phyloP scores from a whole-genome alignment of 768 basidiomycete species.

The Tulasnella calospora region DNA sequence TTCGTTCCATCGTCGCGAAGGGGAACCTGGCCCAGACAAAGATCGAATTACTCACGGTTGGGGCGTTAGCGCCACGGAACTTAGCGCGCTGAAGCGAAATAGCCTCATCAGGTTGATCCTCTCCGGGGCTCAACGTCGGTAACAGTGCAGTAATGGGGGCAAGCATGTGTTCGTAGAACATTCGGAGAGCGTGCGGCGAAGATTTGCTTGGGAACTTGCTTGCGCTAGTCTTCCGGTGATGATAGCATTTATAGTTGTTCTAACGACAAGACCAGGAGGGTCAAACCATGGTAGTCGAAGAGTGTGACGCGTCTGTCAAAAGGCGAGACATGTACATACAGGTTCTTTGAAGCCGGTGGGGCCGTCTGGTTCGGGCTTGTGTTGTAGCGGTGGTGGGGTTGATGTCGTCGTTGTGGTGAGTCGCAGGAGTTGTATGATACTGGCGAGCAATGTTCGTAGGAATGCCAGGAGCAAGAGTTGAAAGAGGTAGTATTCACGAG shows the following conservation, averaged over 20 bases:
- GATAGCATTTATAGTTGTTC: no score
- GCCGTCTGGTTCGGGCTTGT: neutral
- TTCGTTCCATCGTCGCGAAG: neutral
- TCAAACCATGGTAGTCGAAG: no score
- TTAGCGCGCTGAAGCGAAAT: no score
- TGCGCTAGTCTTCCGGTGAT: no score
- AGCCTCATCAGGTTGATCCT: constrained; percentile 21
- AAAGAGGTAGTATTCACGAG: neutral
- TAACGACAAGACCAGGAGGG: no score
- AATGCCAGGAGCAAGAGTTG: neutral
- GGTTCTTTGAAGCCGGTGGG: constrained; percentile 3
- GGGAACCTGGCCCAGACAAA: neutral
- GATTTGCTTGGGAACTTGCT: no score
- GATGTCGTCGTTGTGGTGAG: neutral
- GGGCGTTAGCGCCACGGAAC: neutral
- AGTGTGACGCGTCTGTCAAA: neutral
- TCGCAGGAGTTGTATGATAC: neutral
- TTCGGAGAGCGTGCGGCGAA: no score
- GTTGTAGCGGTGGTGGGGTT: neutral
- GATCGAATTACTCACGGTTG: constrained; percentile 18
- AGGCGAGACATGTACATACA: neutral
- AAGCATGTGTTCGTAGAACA: no score
- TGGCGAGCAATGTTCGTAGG: neutral
- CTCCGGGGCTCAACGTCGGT: constrained; percentile 21
- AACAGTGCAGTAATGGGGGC: no score